Base-by-base conservation (phyloP, 805 yeast genomes). In the Ogataea neopini region DNA sequence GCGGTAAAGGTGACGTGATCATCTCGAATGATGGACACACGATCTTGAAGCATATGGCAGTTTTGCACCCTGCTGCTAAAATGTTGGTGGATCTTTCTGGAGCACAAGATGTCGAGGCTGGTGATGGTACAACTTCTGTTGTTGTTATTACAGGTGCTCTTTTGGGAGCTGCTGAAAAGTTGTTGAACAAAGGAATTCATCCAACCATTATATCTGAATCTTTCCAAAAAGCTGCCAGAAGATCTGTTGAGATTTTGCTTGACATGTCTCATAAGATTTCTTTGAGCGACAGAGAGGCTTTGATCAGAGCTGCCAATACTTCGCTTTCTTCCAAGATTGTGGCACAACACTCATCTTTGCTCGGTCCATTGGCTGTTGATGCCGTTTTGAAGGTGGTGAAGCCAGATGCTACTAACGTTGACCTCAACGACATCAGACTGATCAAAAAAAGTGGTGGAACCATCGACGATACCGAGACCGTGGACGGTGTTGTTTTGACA, bases 41-140 rank as follows among this genome's bases (percentile, higher is more conserved):
- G 3, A 94, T 94, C 58, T 74, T 92, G 58, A 84, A 88, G 61
- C 97, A 94, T 68, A 94, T 94, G 98, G 98, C 99, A 1, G 96
- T 94, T 43, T 77, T 94, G 65, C 99, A 94, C 66, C 99, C 99
- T 2, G 99, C 97, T 1, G 99, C 99, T 1, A 86, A 90, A 63
- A 94, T 94, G 98, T 66, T 80, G 62, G 99, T 94, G 38, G 98
- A 94, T 65, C 88, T 94, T 22, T 86, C 96, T 50, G 97, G 91
- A 35, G 98, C 99, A 1, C 99, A 94, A 71, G 99, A 94, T 61
- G 86, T 91, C 32, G 99, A 91, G 69, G 99, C 98, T n/a, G 99
- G 99, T 47, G 99, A 94, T 66, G 99, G 99, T 54, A 94, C 99
- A 28, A 94, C 99, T 0, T 85, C 97, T 2, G 99, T 94, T 26